These are phyloP conservation scores for Spencermartinsiella europaea DNA, from an alignment of 805 yeast species.

Conservation along the genomic window DNA sequence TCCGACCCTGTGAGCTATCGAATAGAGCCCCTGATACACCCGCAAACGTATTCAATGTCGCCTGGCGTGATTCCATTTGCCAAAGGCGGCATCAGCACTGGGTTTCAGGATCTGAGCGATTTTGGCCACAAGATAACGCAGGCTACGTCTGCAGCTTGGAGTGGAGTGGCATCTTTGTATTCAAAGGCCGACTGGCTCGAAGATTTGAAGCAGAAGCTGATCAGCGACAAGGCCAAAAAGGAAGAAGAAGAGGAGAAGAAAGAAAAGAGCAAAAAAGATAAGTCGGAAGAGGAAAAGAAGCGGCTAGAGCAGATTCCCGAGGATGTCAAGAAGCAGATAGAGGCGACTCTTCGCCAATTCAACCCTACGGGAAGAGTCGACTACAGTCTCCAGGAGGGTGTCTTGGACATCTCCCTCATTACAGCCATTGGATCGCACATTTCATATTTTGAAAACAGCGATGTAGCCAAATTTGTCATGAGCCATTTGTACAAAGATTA, in stretches of 20 bases:
- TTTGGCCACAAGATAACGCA: conserved; percentile 16
- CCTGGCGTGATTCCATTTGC: conserved; percentile 58
- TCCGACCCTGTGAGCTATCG: conserved; percentile 91
- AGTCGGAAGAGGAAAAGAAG: conserved; percentile 3
- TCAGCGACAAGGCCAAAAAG: background rate
- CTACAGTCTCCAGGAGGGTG: conserved; percentile 69
- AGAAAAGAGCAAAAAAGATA: background rate
- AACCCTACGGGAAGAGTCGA: conserved; percentile 80
- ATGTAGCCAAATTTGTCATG: conserved; percentile 74
- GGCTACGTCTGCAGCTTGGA: conserved; percentile 18
- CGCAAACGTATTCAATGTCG: conserved; percentile 41
- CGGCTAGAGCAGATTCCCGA: background rate
- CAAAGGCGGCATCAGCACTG: conserved; percentile 35
- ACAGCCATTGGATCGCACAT: conserved; percentile 83
- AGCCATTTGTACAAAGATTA: conserved; percentile 14
- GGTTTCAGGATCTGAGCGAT: conserved; percentile 34
- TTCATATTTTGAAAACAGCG: conserved; percentile 80
- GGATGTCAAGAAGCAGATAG: conserved; percentile 12
- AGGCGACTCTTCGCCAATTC: conserved; percentile 39
- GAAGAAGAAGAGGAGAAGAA: conserved; percentile 2
- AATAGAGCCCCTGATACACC: conserved; percentile 69
- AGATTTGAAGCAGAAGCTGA: background rate
- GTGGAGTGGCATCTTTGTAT: conserved; percentile 3
- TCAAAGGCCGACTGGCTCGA: conserved; percentile 1
- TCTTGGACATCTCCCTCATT: conserved; percentile 72